Evolutionary conservation across 164 flowering plant genomes (phyloP).

Genomic region (Aristolochia californica): DNA sequence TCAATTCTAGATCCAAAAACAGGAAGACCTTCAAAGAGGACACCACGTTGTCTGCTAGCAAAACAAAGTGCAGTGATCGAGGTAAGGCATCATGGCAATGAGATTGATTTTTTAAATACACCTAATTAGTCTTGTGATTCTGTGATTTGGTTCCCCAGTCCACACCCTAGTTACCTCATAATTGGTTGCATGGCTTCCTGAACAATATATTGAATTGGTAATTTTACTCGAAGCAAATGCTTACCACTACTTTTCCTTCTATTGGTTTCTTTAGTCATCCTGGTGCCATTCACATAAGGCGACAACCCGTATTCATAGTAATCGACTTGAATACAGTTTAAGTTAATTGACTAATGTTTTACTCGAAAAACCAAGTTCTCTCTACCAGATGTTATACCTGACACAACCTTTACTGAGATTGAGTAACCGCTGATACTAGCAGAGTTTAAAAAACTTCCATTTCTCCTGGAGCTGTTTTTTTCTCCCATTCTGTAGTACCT

Average conservation of each 20-base stretch:
- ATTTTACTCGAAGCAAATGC: neutral
- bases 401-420: neutral
- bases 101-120: neutral
- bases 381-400: too few relatives aligned
- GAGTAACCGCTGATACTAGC: neutral
- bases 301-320: too few relatives aligned
- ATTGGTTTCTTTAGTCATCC: too few relatives aligned
- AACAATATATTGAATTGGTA: neutral
- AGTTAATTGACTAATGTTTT: too few relatives aligned
- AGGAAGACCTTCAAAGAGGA: conserved; percentile 60
- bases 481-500: neutral
- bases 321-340: too few relatives aligned
- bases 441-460: neutral
- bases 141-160: too few relatives aligned
- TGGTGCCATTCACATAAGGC: too few relatives aligned
- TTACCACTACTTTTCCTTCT: too few relatives aligned
- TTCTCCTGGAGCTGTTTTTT: neutral
- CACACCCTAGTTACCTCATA: too few relatives aligned
- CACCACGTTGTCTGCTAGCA: conserved; percentile 68
- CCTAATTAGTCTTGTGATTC: neutral
- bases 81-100: conserved; percentile 27
- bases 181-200: neutral
- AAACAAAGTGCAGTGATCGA: conserved; percentile 84
- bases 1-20: conserved; percentile 77
- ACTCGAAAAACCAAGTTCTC: too few relatives aligned